Evolutionary conservation across 768 basidiomycete species (phyloP).

Genomic region (Trichaptum fuscoviolaceum): DNA sequence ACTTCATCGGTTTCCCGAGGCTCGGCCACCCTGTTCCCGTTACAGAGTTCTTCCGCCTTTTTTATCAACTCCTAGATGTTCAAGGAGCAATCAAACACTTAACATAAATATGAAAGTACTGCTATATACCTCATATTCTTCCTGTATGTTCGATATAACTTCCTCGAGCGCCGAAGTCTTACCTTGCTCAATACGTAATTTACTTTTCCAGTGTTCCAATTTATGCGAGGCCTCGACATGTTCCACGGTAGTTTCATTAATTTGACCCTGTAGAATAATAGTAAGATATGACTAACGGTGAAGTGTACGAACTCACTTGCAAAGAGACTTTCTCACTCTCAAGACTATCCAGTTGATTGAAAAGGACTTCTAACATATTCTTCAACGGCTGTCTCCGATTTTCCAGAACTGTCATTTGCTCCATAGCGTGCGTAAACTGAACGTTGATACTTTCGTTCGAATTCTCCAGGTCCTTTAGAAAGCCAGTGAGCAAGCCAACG

Average conservation of each 20-base stretch:
- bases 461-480: constrained; percentile 43
- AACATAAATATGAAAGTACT: no score
- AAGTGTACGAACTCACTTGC: background rate
- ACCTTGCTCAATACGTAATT: constrained; percentile 44
- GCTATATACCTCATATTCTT: constrained; percentile 66
- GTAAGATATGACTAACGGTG: background rate
- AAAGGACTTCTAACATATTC: background rate
- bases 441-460: constrained; percentile 43
- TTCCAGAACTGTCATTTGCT: constrained; percentile 44
- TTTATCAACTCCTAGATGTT: constrained; percentile 51
- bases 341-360: background rate
- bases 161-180: constrained; percentile 41
- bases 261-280: constrained; percentile 28
- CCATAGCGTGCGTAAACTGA: constrained; percentile 45
- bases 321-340: constrained; percentile 35
- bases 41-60: constrained; percentile 59
- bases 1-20: constrained; percentile 54
- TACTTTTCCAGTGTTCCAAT: constrained; percentile 44
- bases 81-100: background rate
- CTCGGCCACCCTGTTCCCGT: constrained; percentile 37
- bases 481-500: background rate
- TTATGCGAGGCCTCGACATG: constrained; percentile 47
- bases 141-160: constrained; percentile 45
- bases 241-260: constrained; percentile 41
- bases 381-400: constrained; percentile 38